Base-by-base conservation (phyloP, 164 flowering plant genomes). In the Magnolia sinica region DNA sequence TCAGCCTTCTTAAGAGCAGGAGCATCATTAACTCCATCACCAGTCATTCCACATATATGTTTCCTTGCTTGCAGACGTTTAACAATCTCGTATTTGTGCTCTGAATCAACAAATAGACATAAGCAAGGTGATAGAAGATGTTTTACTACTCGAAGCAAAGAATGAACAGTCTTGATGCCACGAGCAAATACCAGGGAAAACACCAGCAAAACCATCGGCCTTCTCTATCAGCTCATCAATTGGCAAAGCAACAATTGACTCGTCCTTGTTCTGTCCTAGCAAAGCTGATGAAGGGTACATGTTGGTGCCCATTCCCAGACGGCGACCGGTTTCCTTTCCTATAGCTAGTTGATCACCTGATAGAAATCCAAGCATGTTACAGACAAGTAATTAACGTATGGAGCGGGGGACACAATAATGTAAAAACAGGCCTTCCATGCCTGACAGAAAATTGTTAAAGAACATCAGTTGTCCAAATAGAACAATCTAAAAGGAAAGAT, bases 191-290 rank as follows among this genome's bases (percentile, higher is more conserved):
- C 96, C 98, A 73, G 98, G 97, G 75, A 91, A 91, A 76, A 92
- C 98, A 74, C 94, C 95, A 79, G 98, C 97, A 85, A 95, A 95
- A 27, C 94, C 98, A 87, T 94, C 97, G 70, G 97, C 96, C 73
- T 92, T 89, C 80, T 91, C 97, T 50, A 92, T 91, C 20, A 94
- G 86, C 51, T 93, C 97, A 84, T 91, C 98, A 73, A 91, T 79
- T 0, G 98, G 97, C 72, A 91, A 85, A 74, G 91, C 88, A 78
- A 84, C 92, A 82, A 95, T 87, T 4, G 96, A 86, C 81, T 89
- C 91, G 71, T 92, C 95, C 82, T 88, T 93, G 83, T 87, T 77
- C 76, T 91, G 90, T 23, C 98, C 97, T 29, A 93, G 81, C 79
- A 95, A 84, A 70, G 95, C 89, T 64, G 97, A 91, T 52, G 97